Conservation (phyloP, 1,284 basidiomycete genomes). For the Kwoniella shivajii region DNA sequence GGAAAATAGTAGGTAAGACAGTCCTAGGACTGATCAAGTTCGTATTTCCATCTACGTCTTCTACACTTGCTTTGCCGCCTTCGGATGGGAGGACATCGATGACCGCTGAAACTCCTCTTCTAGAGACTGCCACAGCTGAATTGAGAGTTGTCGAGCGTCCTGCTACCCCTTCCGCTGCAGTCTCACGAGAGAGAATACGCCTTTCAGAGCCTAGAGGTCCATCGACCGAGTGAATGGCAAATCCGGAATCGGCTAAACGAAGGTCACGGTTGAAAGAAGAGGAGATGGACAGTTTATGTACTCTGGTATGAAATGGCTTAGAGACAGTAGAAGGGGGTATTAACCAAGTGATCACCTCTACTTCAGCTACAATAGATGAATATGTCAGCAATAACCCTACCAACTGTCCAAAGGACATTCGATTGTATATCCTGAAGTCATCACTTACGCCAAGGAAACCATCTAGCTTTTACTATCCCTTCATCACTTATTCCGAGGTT, state of each 20-base stretch:
- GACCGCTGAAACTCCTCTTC: conserved; percentile 29
- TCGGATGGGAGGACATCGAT: conserved; percentile 18
- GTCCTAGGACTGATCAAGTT: conserved; percentile 69
- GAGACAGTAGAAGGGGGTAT: conserved; percentile 26
- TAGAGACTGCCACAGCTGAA: conserved; percentile 23
- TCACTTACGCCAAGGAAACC: conserved; percentile 34
- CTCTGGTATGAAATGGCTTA: conserved; percentile 29
- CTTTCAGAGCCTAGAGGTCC: conserved; percentile 26
- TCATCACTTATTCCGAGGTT: conserved; percentile 19
- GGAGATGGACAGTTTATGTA: conserved; percentile 26
- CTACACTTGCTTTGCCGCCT: conserved; percentile 15
- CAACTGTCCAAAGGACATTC: too few relatives aligned
- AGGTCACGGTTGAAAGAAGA: conserved; percentile 13
- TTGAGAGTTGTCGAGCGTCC: conserved; percentile 11
- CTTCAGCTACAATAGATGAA: conserved; percentile 20
- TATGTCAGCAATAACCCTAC: neutral
- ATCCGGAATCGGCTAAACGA: conserved; percentile 25
- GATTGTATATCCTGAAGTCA: neutral
- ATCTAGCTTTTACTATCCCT: conserved; percentile 29
- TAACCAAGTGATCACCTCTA: conserved; percentile 30
- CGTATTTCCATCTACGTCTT: conserved; percentile 64
- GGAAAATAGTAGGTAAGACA: conserved; percentile 66
- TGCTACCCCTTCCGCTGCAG: neutral
- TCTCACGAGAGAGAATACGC: conserved; percentile 5
- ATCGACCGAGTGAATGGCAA: conserved; percentile 25